Percentiles rank a stretch among this genome's conserved stretches.
Evolutionary conservation across 441 rosid species (phyloP).

Genomic region (Aleurites moluccanus): DNA sequence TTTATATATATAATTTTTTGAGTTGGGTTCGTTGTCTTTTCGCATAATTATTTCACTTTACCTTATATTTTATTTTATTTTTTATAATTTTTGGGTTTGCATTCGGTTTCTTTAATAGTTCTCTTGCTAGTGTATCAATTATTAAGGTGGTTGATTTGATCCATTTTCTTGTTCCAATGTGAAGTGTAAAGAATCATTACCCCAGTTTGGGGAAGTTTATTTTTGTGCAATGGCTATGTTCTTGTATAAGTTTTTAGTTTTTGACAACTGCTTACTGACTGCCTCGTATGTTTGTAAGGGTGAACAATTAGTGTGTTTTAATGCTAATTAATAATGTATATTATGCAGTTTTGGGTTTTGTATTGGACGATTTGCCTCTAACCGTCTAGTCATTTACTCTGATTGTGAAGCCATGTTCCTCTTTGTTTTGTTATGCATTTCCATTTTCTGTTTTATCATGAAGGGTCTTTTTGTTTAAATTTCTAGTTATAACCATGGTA

Average conservation of each 20-base stretch:
- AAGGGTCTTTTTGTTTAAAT: not conserved
- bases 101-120: not conserved
- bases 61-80: not conserved
- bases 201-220: not conserved
- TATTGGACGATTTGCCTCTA: not conserved
- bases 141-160: conserved; percentile 4
- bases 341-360: not conserved
- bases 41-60: conserved; percentile 1
- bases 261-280: too few relatives aligned
- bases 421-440: not conserved
- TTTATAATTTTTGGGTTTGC: not conserved
- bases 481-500: not conserved
- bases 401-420: not conserved
- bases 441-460: not conserved
- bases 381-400: not conserved
- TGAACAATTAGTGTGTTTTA: not conserved
- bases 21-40: conserved; percentile 25
- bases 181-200: not conserved
- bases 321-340: not conserved
- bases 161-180: not conserved
- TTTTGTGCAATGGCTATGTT: not conserved
- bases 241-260: not conserved
- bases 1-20: not conserved
- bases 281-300: not conserved
- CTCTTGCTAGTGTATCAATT: not conserved